Conservation (phyloP, 352 stramenopile genomes). For the Globisporangium rhizosaccharum region DNA sequence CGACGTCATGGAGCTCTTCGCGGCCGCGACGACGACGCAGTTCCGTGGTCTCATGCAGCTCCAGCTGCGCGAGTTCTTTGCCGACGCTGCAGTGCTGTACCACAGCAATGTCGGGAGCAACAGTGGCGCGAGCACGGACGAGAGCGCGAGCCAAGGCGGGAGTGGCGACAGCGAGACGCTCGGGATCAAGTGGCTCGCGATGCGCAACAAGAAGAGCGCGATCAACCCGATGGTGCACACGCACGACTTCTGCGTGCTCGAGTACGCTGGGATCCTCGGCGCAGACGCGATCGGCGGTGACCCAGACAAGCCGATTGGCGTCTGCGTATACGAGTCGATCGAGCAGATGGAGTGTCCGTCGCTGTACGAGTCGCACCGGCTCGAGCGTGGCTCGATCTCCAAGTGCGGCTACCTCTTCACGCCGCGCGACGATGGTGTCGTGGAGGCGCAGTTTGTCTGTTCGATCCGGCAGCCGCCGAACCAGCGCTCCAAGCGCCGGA, state of each 20-base stretch:
- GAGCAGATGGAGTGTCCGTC: constrained; percentile 72
- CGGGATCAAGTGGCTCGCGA: constrained; percentile 76
- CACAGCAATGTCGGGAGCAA: constrained; percentile 54
- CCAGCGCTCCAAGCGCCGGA: constrained; percentile 40
- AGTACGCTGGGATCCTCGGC: constrained; percentile 67
- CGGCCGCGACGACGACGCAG: constrained; percentile 43
- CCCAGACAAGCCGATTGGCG: constrained; percentile 34
- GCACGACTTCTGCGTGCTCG: constrained; percentile 70
- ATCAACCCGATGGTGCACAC: constrained; percentile 34
- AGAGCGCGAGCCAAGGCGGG: constrained; percentile 30
- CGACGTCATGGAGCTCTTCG: constrained; percentile 80
- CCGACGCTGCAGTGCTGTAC: constrained; percentile 67
- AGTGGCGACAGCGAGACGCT: constrained; percentile 72
- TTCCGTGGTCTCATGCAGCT: constrained; percentile 73
- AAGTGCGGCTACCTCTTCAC: constrained; percentile 79
- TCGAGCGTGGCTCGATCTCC: constrained; percentile 68
- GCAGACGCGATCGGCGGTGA: constrained; percentile 47
- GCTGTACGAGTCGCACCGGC: constrained; percentile 62
- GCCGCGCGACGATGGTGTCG: constrained; percentile 45
- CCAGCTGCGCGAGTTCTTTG: constrained; percentile 66
- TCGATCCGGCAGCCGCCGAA: constrained; percentile 74
- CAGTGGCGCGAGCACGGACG: neutral
- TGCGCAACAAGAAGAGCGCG: constrained; percentile 59
- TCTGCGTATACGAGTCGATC: constrained; percentile 80
- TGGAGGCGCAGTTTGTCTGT: constrained; percentile 76